Base-by-base conservation (phyloP, 257 asterid genomes). In the Catharanthus roseus region DNA sequence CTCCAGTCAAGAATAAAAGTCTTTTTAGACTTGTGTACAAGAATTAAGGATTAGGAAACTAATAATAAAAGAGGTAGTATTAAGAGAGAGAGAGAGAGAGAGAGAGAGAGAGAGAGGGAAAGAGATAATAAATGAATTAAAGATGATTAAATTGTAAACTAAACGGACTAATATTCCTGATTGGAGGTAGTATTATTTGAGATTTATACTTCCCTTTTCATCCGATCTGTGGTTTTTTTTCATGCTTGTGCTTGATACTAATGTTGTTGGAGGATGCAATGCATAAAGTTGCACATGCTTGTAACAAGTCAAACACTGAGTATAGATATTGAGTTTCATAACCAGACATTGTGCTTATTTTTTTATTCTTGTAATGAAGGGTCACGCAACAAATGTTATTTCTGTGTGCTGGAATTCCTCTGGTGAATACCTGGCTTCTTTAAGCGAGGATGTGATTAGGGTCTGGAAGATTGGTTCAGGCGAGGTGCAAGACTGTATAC, bases 391-490 rank as follows among this genome's bases (percentile, higher is more conserved):
- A 10, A 69, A 67, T 54, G 78, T 82, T 44, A 64, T 21, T 6
- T 79, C 77, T 69, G 64, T 82, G 24, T 78, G 85, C 81, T 82
- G 85, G 85, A 73, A 57, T 74, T 54, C 79, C 12, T 69, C 77
- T 11, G 85, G 85, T 26, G 83, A 78, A 71, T 71, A 64, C 55
- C 50, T 82, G 53, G 83, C 82, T 49, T 82, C 83, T 23, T 34
- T 78, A 71, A 82, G 83, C 36, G 81, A 78, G 70, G 85, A 82
- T 67, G 56, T 44, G 47, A 69, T 82, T 36, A 75, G 74, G 75
- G 83, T 82, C 44, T 82, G 85, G 83, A 78, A 75, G 56, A 29
- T 82, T 50, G 79, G 81, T 9, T 73, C 81, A 28, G 72, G 83
- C 24, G 79, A 76, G 50, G 65, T 63, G 72, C 66, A 70, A 29